Evolutionary conservation across 1,139 yeast genomes (phyloP), one percentile per base, ranked within the genome.

Genomic region (Arxiozyma slooffiae): DNA sequence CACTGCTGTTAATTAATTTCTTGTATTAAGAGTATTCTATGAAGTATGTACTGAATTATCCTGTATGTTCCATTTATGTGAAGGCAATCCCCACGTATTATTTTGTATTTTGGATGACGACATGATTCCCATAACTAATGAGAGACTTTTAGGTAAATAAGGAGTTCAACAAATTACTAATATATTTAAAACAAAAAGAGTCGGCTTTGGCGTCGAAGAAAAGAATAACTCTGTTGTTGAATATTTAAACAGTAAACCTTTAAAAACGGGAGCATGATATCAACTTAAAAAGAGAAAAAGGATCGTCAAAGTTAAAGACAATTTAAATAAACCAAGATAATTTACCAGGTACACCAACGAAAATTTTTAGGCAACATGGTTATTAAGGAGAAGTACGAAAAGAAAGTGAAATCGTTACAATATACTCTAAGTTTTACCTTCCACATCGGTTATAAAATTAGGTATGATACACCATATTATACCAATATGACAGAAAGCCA

Each of bases 361-460:
- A 26, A 26, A 26, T 26, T 7, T 8, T 26, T 26, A 26, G 11
- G 11, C 11, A 8, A 26, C 34, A 26, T 4, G 11, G 7, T 9
- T 26, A 9, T 26, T 26, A 26, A 26, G 34, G 11, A 26, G 11
- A 47, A 44, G 20, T 26, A 50, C 41, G 30, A 44, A 9, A 22
- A 18, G 8, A 44, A 48, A 21, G 52, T 49, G 7, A 48, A 50
- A 21, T 22, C 26, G 38, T 18, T 52, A 44, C 53, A 42, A 41
- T 26, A 21, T 24, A 8, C 40, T 8, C 40, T 46, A n/a, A 50
- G 49, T 16, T 47, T 34, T 6, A 38, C 43, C 22, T 50, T 50
- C 4, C 46, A 48, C 44, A 50, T 50, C 11, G 53, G 47, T n/a
- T 43, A 41, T 24, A 46, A 43, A 22, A 37, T 22, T 36, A 26